Base-by-base conservation (phyloP, 306 rosid species). In the Medicago ruthenica region DNA sequence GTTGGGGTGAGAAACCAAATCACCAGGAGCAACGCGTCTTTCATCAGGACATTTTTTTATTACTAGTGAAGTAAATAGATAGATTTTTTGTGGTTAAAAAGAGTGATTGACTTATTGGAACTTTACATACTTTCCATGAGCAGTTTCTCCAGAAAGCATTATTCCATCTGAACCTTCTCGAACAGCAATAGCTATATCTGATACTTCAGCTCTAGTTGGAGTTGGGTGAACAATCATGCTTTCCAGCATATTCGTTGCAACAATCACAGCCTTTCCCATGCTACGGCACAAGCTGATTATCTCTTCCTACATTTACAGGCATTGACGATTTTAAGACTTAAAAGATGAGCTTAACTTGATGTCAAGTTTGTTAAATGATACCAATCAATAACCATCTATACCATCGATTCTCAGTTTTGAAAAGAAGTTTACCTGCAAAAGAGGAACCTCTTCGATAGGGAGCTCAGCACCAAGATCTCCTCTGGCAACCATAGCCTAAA, bases 191-290 rank as follows among this genome's bases (percentile, higher is more conserved):
- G 99, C 99, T 80, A 95, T 95, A 81, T 95, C 99, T 0, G 99
- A 89, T 53, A 95, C 99, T 80, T 95, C 99, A 1, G 99, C 99
- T 83, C 99, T 88, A 85, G 99, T 95, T 70, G 99, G 97, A 16
- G 97, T 92, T 36, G 99, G 99, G 73, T 95, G 99, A 75, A 95
- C 96, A 82, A 95, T 95, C 99, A 92, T 95, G 93, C 99, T 95
- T 88, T 95, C 99, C 63, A 95, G 86, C 99, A 95, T 95, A 77
- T 95, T 95, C 50, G 99, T 95, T 41, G 99, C 99, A 59, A 95
- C 99, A 84, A 92, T 95, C 73, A 92, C 99, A 59, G 96, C 96
- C 79, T 95, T 95, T 77, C 99, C 99, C 99, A 95, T 95, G 92
- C 99, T 88, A 72, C 97, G 97, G 55, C 97, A 95, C 71, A 89